These are phyloP conservation scores for Omphalea diandra DNA, from an alignment of 441 rosid species.

Conservation along the genomic window DNA sequence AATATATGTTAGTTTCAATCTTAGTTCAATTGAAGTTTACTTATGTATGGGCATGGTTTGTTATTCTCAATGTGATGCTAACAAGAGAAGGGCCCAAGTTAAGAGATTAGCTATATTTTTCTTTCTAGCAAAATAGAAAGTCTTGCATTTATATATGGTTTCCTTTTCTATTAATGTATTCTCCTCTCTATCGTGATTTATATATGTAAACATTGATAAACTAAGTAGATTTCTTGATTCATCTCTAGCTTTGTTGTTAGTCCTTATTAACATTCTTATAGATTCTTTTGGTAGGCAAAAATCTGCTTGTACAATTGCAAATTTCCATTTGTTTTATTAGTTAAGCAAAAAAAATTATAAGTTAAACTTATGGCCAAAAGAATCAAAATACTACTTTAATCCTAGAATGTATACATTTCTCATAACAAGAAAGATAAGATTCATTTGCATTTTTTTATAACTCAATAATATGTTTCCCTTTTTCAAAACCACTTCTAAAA, in stretches of 20 bases:
- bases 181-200: slow-evolving; percentile 48
- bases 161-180: slow-evolving; percentile 59
- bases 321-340: no score
- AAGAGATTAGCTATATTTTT: slow-evolving; percentile 64
- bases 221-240: slow-evolving; percentile 49
- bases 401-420: slow-evolving; percentile 73
- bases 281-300: slow-evolving; percentile 66
- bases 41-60: no score
- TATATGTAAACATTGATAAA: slow-evolving; percentile 47
- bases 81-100: slow-evolving; percentile 64
- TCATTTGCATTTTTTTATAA: slow-evolving; percentile 67
- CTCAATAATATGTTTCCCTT: slow-evolving; percentile 64
- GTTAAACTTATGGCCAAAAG: no score
- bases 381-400: slow-evolving; percentile 54
- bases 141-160: slow-evolving; percentile 78
- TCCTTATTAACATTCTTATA: slow-evolving; percentile 43
- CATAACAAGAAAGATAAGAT: slow-evolving; percentile 45
- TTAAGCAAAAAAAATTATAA: no score
- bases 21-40: no score
- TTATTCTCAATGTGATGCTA: slow-evolving; percentile 82
- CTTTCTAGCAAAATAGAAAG: slow-evolving; percentile 78
- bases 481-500: slow-evolving; percentile 71
- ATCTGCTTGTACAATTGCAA: no score
- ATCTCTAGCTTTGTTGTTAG: slow-evolving; percentile 29
- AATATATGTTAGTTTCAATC: no score